These are phyloP conservation scores for Mucor irregularis DNA, from an alignment of 371 early-diverging fungal genomes.

Conservation along the genomic window DNA sequence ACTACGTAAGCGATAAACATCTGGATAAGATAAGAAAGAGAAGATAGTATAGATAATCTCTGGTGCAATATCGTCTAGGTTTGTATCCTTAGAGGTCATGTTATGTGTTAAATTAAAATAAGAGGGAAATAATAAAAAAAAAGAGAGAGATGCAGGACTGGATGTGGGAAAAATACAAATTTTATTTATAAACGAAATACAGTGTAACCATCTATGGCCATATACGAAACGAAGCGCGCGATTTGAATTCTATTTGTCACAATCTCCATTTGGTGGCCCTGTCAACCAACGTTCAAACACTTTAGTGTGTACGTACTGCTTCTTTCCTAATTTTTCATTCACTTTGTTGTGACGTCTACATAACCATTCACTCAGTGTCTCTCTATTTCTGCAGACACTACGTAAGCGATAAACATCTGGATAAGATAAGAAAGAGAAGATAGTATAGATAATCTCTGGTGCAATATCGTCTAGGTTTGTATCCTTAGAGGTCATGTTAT, in stretches of 20 bases:
- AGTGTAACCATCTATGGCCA: not conserved
- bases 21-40: constrained; percentile 31
- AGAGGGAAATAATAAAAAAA: not conserved
- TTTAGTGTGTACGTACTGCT: constrained; percentile 90
- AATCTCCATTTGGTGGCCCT: constrained; percentile 78
- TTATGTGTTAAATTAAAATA: too few species aligned
- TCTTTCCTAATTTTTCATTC: constrained; percentile 90
- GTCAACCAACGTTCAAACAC: constrained; percentile 94
- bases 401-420: constrained; percentile 38
- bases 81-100: not conserved
- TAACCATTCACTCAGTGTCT: constrained; percentile 83
- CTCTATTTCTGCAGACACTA: constrained; percentile 41
- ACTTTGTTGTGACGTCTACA: constrained; percentile 98
- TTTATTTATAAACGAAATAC: not conserved
- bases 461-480: constrained; percentile 17
- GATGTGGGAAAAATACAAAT: constrained; percentile 16
- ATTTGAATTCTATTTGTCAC: constrained; percentile 51
- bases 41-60: constrained; percentile 38
- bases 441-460: constrained; percentile 35
- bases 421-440: constrained; percentile 35
- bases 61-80: constrained; percentile 24
- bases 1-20: constrained; percentile 35
- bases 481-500: not conserved
- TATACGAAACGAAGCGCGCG: not conserved
- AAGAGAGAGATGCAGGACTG: constrained; percentile 5